phyloP scores from a whole-genome alignment of 2,329 filamentous ascomycete species.

The Podosphaera aphanis region DNA sequence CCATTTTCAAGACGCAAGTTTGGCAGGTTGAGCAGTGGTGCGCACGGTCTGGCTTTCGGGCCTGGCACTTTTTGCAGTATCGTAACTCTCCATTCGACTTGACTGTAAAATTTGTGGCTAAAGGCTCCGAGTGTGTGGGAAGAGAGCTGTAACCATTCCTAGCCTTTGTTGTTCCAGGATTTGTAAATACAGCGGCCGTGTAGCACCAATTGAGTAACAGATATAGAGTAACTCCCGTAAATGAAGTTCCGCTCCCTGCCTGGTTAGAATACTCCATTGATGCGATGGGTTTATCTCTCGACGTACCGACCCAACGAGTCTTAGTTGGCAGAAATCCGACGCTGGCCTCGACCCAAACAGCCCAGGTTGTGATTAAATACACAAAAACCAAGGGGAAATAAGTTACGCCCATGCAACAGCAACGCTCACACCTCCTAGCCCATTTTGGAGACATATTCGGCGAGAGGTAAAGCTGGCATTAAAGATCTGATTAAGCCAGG shows the following conservation, averaged over 20 bases:
- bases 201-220: slow-evolving; percentile 69
- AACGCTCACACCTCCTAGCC: slow-evolving; percentile 53
- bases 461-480: background rate
- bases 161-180: slow-evolving; percentile 50
- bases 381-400: slow-evolving; percentile 82
- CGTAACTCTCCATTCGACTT: slow-evolving; percentile 70
- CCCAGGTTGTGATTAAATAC: slow-evolving; percentile 80
- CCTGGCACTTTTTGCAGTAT: slow-evolving; percentile 95
- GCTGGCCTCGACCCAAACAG: slow-evolving; percentile 60
- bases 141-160: slow-evolving; percentile 54
- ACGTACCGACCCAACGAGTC: slow-evolving; percentile 33
- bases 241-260: slow-evolving; percentile 30
- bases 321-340: slow-evolving; percentile 37
- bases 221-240: slow-evolving; percentile 49
- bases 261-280: slow-evolving; percentile 4
- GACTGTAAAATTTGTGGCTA: slow-evolving; percentile 61
- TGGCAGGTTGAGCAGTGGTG: slow-evolving; percentile 94
- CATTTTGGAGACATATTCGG: slow-evolving; percentile 30
- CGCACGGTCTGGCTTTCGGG: slow-evolving; percentile 77
- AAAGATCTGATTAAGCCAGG: background rate
- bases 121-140: slow-evolving; percentile 41
- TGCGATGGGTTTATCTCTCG: background rate
- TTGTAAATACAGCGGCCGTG: slow-evolving; percentile 78
- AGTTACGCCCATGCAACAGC: slow-evolving; percentile 54
- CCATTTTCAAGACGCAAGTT: slow-evolving; percentile 95